phyloP scores from a whole-genome alignment of 2,329 filamentous ascomycete species.

The Fusarium bulbicola region DNA sequence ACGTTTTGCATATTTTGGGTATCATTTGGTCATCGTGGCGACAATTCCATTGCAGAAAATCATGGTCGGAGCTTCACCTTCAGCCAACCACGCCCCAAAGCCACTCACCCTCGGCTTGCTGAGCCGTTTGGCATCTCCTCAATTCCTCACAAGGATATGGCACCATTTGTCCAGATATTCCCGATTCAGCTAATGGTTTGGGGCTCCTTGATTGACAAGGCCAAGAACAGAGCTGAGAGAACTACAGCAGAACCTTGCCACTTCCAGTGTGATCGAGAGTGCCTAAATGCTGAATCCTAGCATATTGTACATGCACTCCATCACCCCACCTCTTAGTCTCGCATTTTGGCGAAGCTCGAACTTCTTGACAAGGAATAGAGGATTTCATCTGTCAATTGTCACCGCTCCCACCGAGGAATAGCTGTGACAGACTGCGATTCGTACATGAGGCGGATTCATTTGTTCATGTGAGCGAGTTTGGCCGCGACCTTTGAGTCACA shows the following conservation, averaged over 20 bases:
- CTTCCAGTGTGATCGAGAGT: constrained; percentile 39
- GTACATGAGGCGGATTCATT: constrained; percentile 12
- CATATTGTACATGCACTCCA: constrained; percentile 28
- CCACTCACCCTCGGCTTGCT: constrained; percentile 30
- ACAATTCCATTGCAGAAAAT: not conserved
- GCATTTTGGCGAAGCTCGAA: constrained; percentile 16
- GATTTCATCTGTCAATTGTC: constrained; percentile 24
- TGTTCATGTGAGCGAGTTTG: constrained; percentile 38
- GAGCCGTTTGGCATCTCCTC: constrained; percentile 23
- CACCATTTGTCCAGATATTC: constrained; percentile 27
- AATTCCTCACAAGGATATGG: constrained; percentile 22
- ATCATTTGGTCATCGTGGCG: not conserved
- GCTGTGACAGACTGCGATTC: constrained; percentile 23
- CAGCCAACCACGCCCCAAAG: constrained; percentile 30
- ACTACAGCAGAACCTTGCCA: constrained; percentile 26
- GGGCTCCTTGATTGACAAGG: constrained; percentile 22
- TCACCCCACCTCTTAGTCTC: constrained; percentile 23
- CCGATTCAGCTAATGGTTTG: constrained; percentile 24
- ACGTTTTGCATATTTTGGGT: constrained; percentile 14
- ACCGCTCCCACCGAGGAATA: constrained; percentile 11
- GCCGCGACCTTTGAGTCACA: constrained; percentile 36
- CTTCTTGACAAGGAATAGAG: constrained; percentile 21
- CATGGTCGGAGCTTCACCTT: not conserved
- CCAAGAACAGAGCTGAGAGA: constrained; percentile 19
- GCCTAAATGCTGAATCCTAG: constrained; percentile 38